A percentile compares a stretch with the other conserved stretches of the same genome.
Evolutionary conservation across 306 rosid species (phyloP).

Genomic region (Coriaria nepalensis): DNA sequence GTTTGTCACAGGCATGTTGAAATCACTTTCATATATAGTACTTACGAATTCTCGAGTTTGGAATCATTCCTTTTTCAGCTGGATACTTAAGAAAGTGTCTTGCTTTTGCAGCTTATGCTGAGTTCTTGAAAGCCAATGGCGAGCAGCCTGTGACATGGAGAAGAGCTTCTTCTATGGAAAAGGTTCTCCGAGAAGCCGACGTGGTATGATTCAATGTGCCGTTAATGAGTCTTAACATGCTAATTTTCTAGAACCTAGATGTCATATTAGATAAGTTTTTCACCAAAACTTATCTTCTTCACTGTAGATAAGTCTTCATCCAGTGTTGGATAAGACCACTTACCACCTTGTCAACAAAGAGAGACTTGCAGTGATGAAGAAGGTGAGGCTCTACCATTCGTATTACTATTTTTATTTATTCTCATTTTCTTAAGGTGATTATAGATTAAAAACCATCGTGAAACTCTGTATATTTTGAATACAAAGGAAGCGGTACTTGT

Average conservation of each 20-base stretch:
- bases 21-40: background rate
- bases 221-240: too few species aligned
- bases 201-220: slow-evolving; percentile 31
- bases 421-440: background rate
- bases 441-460: background rate
- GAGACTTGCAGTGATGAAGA: slow-evolving; percentile 73
- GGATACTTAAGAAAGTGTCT: slow-evolving; percentile 2
- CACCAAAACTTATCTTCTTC: slow-evolving; percentile 3
- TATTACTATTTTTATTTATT: slow-evolving; percentile 3
- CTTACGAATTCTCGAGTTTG: too few species aligned
- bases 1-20: slow-evolving; percentile 79
- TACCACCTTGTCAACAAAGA: slow-evolving; percentile 94
- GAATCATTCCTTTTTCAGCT: too few species aligned
- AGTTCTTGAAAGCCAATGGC: slow-evolving; percentile 76
- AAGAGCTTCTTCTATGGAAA: slow-evolving; percentile 84
- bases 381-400: slow-evolving; percentile 32
- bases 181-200: slow-evolving; percentile 91
- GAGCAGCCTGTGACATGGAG: slow-evolving; percentile 90
- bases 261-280: too few species aligned
- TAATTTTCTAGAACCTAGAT: too few species aligned
- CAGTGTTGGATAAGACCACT: slow-evolving; percentile 84
- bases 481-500: slow-evolving; percentile 80
- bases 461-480: slow-evolving; percentile 1
- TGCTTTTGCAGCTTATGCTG: slow-evolving; percentile 61
- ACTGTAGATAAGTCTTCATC: slow-evolving; percentile 95